Conservation (phyloP, 441 rosid species). For the Lagerstroemia fauriei region DNA sequence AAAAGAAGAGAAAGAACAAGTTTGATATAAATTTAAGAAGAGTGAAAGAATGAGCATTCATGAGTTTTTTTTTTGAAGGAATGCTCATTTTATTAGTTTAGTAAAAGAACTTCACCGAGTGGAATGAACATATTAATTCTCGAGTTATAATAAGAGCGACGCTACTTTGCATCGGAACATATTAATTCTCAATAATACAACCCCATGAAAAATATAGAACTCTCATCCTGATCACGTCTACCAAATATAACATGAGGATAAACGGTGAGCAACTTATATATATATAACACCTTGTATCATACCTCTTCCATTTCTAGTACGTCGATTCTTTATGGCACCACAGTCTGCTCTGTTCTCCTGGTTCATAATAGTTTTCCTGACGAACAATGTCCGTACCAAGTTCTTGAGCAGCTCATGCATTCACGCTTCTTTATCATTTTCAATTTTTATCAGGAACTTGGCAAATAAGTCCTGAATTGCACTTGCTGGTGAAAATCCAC, state of each 20-base stretch:
- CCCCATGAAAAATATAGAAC: no score
- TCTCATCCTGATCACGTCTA: no score
- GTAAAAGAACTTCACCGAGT: no score
- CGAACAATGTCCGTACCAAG: background rate
- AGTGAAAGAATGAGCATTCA: no score
- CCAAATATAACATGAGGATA: background rate
- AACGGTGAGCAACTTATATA: background rate
- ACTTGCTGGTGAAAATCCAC: background rate
- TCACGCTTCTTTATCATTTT: background rate
- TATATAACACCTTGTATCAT: background rate
- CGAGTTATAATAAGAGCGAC: no score
- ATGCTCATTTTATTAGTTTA: no score
- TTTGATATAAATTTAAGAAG: no score
- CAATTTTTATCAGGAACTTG: conserved; percentile 4
- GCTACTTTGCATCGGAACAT: no score
- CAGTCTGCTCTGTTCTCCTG: background rate
- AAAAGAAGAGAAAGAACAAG: background rate
- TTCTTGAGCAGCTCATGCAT: background rate
- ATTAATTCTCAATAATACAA: no score
- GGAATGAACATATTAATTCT: no score
- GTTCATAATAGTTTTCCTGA: background rate
- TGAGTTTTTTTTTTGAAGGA: no score
- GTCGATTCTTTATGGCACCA: background rate
- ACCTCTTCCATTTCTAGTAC: background rate
- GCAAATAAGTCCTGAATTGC: background rate